These are phyloP conservation scores for Catharanthus roseus DNA, from an alignment of 257 asterid genomes.

Conservation along the genomic window DNA sequence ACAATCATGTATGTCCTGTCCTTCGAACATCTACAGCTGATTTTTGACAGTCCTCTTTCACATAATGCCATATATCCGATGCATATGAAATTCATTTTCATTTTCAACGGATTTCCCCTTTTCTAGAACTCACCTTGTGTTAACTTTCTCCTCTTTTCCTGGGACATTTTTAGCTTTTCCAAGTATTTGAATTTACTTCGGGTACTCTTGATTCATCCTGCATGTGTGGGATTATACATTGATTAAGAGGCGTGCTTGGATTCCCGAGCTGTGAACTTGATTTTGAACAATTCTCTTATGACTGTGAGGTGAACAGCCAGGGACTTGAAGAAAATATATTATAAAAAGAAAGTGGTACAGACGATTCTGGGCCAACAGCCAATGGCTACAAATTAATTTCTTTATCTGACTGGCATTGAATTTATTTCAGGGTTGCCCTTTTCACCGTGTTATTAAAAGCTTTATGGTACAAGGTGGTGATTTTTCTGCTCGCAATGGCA, in stretches of 20 bases:
- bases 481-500: slow-evolving; percentile 84
- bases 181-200: not conserved
- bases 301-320: too few species aligned
- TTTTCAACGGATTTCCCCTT: not conserved
- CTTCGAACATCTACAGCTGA: not conserved
- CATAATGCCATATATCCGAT: not conserved
- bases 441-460: slow-evolving; percentile 87
- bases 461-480: slow-evolving; percentile 99
- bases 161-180: not conserved
- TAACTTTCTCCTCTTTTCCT: not conserved
- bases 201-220: not conserved
- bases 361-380: too few species aligned
- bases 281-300: not conserved
- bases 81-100: not conserved
- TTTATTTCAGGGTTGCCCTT: slow-evolving; percentile 54
- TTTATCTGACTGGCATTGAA: not conserved
- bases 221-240: not conserved
- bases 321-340: too few species aligned
- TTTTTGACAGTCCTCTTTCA: not conserved
- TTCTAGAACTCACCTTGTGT: not conserved
- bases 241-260: not conserved
- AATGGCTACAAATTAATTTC: not conserved
- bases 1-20: not conserved
- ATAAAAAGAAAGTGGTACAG: too few species aligned
- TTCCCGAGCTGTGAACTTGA: not conserved